These are phyloP conservation scores for Amanita fuliginea DNA, from an alignment of 768 basidiomycete species.

Conservation along the genomic window DNA sequence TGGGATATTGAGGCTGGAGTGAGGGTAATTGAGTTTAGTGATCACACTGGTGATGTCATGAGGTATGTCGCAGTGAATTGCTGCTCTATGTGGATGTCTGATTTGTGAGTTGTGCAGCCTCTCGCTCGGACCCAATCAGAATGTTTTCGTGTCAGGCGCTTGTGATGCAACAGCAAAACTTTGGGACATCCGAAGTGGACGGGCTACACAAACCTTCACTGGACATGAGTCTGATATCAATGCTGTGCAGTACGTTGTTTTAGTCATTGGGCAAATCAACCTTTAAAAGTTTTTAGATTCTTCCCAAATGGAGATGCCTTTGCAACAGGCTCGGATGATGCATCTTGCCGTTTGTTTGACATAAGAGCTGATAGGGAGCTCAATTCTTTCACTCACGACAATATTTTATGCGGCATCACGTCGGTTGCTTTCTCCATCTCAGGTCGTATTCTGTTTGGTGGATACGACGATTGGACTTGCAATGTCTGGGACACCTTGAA, in stretches of 20 bases:
- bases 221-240: constrained; percentile 99
- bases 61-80: constrained; percentile 45
- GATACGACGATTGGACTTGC: constrained; percentile 99
- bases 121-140: constrained; percentile 90
- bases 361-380: constrained; percentile 96
- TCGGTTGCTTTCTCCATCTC: constrained; percentile 98
- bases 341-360: constrained; percentile 96
- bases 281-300: constrained; percentile 48
- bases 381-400: constrained; percentile 96
- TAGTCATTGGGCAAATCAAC: constrained; percentile 7
- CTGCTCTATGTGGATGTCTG: constrained; percentile 10
- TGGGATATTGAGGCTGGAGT: constrained; percentile 99
- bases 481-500: constrained; percentile 99
- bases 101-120: constrained; percentile 37
- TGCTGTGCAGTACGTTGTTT: constrained; percentile 78
- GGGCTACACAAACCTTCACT: constrained; percentile 96
- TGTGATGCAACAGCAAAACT: constrained; percentile 98
- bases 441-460: constrained; percentile 94
- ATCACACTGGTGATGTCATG: constrained; percentile 99
- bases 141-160: constrained; percentile 95
- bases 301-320: constrained; percentile 99
- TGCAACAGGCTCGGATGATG: constrained; percentile 97
- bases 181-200: constrained; percentile 97
- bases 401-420: constrained; percentile 97
- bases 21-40: constrained; percentile 95